Evolutionary conservation across 2,329 filamentous ascomycete species (phyloP), one percentile per base, ranked within the genome.

Genomic region (Hypoxylon sp.): DNA sequence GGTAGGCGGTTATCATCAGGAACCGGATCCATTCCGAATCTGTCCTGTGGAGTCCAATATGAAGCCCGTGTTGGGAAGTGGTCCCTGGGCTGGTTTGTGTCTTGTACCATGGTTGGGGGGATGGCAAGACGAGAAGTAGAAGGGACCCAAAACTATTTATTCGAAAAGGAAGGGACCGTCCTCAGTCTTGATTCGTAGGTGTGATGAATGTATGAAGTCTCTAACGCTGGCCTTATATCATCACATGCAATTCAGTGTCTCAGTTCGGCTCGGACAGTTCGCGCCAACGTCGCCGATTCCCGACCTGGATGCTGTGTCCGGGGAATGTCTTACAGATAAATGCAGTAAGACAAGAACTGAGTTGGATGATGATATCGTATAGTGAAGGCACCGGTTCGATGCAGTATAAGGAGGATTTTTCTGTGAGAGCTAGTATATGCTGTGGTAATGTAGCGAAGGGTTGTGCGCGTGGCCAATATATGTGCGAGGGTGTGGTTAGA

Each of bases 21-120:
- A 13, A 53, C 40, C 20, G 53, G 40, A 7, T 67, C 64, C 23
- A 53, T 47, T 15, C 57, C 51, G 44, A 63, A 59, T 26, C 66
- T 61, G 9, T 64, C 63, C 34, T 59, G 55, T 21, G 58, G 52
- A 17, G 62, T 44, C 73, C 71, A 65, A 53, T 67, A 65, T 19
- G 50, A 8, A 9, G 54, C 23, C 20, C 69, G 69, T 37, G 68
- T 67, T 37, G 75, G 67, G 61, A 71, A 72, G 15, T 67, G 56
- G 20, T 74, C 72, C 67, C 74, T 70, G 34, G 68, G 27, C 7
- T 55, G 50, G 63, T 67, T 72, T 50, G 73, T 67, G 57, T 70
- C 73, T 38, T 59, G 56, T 34, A 75, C 75, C 75, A 78, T 78
- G 54, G 45, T 40, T 51, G 43, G 36, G 50, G 26, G 9, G 25